Base-by-base conservation (phyloP, 106 monocot genomes). In the Acanthochlamys bracteata region DNA sequence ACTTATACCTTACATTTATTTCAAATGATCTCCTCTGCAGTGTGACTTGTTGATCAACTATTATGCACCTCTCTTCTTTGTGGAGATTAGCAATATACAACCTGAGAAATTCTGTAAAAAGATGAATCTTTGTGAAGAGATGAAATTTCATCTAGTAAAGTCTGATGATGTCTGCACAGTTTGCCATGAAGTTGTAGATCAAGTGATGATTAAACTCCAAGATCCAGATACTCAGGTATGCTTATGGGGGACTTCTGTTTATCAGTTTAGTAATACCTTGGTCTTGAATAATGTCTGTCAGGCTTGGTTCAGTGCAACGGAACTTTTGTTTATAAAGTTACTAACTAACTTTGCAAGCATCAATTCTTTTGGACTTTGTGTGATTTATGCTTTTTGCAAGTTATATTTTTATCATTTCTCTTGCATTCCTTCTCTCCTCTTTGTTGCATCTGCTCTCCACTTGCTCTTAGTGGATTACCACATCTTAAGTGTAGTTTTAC, bases 191-290 rank as follows among this genome's bases (percentile, higher is more conserved):
- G 59, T 61, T 72, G 56, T 81, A 66, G 40, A 20, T 70, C 61
- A 85, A 71, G 24, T 87, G 57, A 59, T 77, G 13, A 47, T 59
- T 27, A 80, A 87, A 59, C 60, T 87, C 51, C 40, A 77, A 62
- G 76, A 87, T 64, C 80, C 79, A 14, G 86, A 87, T 47, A 72
- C 65, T 24, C 71, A 83, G 82, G 82, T 87, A 73, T 10, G 49
- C 12, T 17, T 49, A 33, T 33, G 33, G 6, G 33, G 1, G 33
- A 33, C 33, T 6, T 33, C n/a, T n/a, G n/a, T 33, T 49, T 49
- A 17, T 17, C 17, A 49, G 10, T 49, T 12, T 49, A 4, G 10
- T 49, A 49, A 1, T 49, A 12, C 1, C 2, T 14, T 49, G 9
- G 9, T 4, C 49, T 49, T 49, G 4, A 49, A 14, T 49, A 49